phyloP scores from a whole-genome alignment of 2,329 filamentous ascomycete species.

The Onygenales sp. region DNA sequence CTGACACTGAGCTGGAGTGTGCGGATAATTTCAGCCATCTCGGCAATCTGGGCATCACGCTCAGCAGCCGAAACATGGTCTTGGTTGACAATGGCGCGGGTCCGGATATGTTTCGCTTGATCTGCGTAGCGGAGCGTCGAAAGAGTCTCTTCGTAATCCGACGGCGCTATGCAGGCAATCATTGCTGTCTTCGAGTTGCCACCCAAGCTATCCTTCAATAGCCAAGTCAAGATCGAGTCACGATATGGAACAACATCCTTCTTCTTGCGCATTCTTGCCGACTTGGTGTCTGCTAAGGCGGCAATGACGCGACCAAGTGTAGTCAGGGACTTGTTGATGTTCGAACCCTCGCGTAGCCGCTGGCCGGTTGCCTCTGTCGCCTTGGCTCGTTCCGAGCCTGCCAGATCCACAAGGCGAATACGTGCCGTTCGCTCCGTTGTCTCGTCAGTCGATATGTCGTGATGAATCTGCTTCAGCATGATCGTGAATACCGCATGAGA shows the following conservation, averaged over 20 bases:
- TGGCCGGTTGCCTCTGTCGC: slow-evolving; percentile 89
- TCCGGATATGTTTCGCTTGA: slow-evolving; percentile 94
- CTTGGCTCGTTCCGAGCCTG: slow-evolving; percentile 89
- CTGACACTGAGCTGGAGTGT: slow-evolving; percentile 66
- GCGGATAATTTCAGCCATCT: slow-evolving; percentile 94
- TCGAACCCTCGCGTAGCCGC: slow-evolving; percentile 84
- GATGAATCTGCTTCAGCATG: slow-evolving; percentile 95
- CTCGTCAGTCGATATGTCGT: slow-evolving; percentile 94
- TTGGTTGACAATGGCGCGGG: slow-evolving; percentile 88
- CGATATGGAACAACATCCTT: slow-evolving; percentile 80
- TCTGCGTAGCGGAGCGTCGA: slow-evolving; percentile 95
- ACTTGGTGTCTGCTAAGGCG: slow-evolving; percentile 67
- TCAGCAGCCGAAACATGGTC: slow-evolving; percentile 87
- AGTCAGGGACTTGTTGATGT: slow-evolving; percentile 98
- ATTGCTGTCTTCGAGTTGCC: slow-evolving; percentile 98
- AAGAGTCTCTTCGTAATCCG: slow-evolving; percentile 94
- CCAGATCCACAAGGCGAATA: slow-evolving; percentile 89
- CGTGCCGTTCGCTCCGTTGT: slow-evolving; percentile 90
- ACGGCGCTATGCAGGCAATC: slow-evolving; percentile 94
- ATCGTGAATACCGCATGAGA: slow-evolving; percentile 98
- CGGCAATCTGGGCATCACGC: slow-evolving; percentile 83
- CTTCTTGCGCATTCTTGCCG: slow-evolving; percentile 50
- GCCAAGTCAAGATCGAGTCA: slow-evolving; percentile 74
- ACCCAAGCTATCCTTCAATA: slow-evolving; percentile 89
- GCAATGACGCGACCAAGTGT: slow-evolving; percentile 94